These are phyloP conservation scores for Chaetomium tenue DNA, from an alignment of 495 filamentous ascomycete species.

Conservation along the genomic window DNA sequence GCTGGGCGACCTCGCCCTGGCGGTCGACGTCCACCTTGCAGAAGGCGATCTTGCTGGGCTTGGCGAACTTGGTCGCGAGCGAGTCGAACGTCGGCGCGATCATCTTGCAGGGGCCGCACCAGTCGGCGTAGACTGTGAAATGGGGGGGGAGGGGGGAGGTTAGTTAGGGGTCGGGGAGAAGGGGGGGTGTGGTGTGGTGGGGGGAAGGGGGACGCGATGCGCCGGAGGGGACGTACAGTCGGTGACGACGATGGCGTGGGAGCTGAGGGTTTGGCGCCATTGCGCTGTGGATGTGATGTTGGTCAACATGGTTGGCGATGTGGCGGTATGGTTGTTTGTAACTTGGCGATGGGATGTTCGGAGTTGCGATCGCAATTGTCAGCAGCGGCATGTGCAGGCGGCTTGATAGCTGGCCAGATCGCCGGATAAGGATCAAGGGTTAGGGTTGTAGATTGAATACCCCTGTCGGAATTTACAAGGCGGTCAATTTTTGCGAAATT, in stretches of 20 bases:
- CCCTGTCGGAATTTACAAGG: conserved; percentile 10
- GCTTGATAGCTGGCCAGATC: conserved; percentile 35
- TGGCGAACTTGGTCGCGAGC: conserved; percentile 55
- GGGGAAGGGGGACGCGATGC: not conserved
- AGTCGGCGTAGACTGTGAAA: conserved; percentile 59
- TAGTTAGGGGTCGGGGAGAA: not conserved
- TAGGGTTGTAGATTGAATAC: not conserved
- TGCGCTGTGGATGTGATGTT: conserved; percentile 44
- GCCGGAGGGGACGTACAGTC: conserved; percentile 43
- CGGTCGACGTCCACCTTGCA: conserved; percentile 62
- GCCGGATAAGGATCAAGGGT: conserved; percentile 21
- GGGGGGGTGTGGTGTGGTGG: not conserved
- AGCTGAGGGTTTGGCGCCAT: conserved; percentile 44
- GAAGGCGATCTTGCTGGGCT: conserved; percentile 56
- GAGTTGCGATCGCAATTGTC: conserved; percentile 16
- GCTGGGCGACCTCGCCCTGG: conserved; percentile 53
- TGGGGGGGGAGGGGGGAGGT: conserved; percentile 8
- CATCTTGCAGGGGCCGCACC: conserved; percentile 70
- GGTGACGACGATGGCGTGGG: conserved; percentile 45
- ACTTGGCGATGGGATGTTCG: not conserved
- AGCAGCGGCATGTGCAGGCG: not conserved
- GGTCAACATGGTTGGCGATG: conserved; percentile 30
- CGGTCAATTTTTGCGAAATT: conserved; percentile 35
- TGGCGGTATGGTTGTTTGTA: not conserved
- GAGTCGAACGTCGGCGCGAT: conserved; percentile 64